Evolutionary conservation across 2,329 filamentous ascomycete species (phyloP), one percentile per base, ranked within the genome.

Genomic region (Scorias spongiosa): DNA sequence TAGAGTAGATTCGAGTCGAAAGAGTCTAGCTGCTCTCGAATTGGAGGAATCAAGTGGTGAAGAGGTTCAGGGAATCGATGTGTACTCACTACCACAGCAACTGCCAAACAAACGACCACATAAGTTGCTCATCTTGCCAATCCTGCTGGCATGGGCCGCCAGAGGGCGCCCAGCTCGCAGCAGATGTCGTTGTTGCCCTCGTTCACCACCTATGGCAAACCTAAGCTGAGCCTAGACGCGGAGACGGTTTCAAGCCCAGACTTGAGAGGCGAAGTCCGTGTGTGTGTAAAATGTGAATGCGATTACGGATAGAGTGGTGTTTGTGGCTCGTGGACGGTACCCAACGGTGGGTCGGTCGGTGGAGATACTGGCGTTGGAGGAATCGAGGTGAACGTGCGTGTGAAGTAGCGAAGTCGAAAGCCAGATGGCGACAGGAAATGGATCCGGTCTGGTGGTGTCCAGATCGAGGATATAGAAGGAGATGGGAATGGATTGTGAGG

Each of bases 71-170:
- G 20, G 20, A 26, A 3, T 26, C 20, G 7, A 26, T 38, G 29
- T n/a, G 14, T 18, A 46, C 54, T 39, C 53, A 59, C 57, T 50
- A 8, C 52, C 51, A 50, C 58, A 61, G 46, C 58, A 61, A 42
- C 46, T 40, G 38, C 14, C 53, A 51, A 59, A 61, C 45, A 60
- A 45, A 45, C 46, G 50, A 42, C 53, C 49, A 49, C 54, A 60
- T 38, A 59, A 43, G 45, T 56, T 52, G 44, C 52, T 56, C 53
- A 60, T 57, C 14, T 7, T 32, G 49, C 34, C 50, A 43, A 34
- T 41, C 46, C 42, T 47, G 48, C 48, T 44, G 34, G 48, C 47
- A 48, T 46, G 43, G 37, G 44, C 44, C 42, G 45, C 47, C 50
- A 41, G 39, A 42, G 44, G 40, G 40, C 32, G 41, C 39, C 44